Conservation (phyloP, 305 asterid genomes). For the Euphrasia arctica region DNA sequence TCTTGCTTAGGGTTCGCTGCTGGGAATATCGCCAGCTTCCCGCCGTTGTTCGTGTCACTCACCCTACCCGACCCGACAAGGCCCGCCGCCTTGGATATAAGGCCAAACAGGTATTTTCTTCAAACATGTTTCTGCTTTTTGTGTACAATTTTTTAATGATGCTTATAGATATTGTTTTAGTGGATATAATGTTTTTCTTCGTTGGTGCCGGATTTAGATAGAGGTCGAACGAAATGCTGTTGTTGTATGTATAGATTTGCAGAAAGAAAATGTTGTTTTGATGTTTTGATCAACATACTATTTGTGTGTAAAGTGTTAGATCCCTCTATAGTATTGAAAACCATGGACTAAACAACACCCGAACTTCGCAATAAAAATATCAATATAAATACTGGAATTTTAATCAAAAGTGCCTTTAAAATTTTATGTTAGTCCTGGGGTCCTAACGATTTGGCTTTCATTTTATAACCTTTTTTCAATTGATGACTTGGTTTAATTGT, state of each 20-base stretch:
- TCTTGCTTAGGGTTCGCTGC: conserved; percentile 41
- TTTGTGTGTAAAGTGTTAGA: neutral
- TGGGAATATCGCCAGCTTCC: conserved; percentile 47
- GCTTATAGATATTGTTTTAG: neutral
- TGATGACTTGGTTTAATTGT: too few relatives aligned
- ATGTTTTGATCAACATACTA: neutral
- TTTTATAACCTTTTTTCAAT: too few relatives aligned
- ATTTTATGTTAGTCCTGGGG: too few relatives aligned
- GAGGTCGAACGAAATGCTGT: neutral
- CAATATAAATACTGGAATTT: too few relatives aligned
- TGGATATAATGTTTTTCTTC: neutral
- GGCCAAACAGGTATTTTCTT: conserved; percentile 33
- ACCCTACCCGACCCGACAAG: conserved; percentile 39
- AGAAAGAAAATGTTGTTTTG: neutral
- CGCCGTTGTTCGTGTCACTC: conserved; percentile 35
- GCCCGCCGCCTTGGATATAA: conserved; percentile 44
- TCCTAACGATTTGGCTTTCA: too few relatives aligned
- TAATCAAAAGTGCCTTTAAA: too few relatives aligned
- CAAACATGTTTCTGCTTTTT: neutral
- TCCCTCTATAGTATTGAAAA: neutral
- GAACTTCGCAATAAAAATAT: too few relatives aligned
- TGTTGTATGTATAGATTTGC: neutral
- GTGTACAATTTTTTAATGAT: neutral
- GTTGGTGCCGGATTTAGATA: neutral
- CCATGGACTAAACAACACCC: too few relatives aligned